These are phyloP conservation scores for Phytophthora lateralis DNA, from an alignment of 352 stramenopile species.

Conservation along the genomic window DNA sequence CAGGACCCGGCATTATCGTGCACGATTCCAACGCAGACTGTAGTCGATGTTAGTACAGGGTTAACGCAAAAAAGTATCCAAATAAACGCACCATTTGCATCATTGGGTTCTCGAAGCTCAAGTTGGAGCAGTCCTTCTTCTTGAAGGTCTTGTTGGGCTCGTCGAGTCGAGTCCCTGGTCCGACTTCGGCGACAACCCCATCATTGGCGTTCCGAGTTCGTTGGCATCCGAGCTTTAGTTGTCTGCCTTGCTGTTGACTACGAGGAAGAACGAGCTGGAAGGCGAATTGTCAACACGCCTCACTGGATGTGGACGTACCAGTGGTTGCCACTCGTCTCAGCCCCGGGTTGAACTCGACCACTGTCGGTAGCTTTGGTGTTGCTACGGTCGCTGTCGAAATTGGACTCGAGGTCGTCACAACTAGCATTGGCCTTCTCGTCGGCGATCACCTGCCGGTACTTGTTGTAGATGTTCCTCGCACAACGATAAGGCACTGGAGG, in stretches of 20 bases:
- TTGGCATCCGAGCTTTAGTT: too few relatives aligned
- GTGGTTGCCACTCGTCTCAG: constrained; percentile 5
- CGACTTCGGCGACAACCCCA: too few relatives aligned
- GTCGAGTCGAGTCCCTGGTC: too few relatives aligned
- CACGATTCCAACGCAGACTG: constrained; percentile 79
- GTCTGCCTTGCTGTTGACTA: too few relatives aligned
- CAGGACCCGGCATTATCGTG: constrained; percentile 83
- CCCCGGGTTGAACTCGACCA: constrained; percentile 12
- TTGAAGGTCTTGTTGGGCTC: too few relatives aligned
- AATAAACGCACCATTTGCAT: too few relatives aligned
- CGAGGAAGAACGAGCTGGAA: too few relatives aligned
- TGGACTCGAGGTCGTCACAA: constrained; percentile 11
- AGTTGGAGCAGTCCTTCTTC: too few relatives aligned
- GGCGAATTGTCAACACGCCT: too few relatives aligned
- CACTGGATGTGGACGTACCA: too few relatives aligned
- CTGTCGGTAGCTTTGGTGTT: constrained; percentile 1
- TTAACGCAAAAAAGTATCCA: not conserved
- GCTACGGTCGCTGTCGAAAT: constrained; percentile 8
- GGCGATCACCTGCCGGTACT: constrained; percentile 29
- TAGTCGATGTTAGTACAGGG: constrained; percentile 37
- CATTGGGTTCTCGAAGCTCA: too few relatives aligned
- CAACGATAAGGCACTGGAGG: constrained; percentile 92
- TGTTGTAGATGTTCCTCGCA: constrained; percentile 62
- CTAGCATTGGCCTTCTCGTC: constrained; percentile 20
- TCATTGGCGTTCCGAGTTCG: too few relatives aligned